These are phyloP conservation scores for Cyanidiococcus yangmingshanensis DNA, from an alignment of 23 red algal genomes.

Conservation along the genomic window DNA sequence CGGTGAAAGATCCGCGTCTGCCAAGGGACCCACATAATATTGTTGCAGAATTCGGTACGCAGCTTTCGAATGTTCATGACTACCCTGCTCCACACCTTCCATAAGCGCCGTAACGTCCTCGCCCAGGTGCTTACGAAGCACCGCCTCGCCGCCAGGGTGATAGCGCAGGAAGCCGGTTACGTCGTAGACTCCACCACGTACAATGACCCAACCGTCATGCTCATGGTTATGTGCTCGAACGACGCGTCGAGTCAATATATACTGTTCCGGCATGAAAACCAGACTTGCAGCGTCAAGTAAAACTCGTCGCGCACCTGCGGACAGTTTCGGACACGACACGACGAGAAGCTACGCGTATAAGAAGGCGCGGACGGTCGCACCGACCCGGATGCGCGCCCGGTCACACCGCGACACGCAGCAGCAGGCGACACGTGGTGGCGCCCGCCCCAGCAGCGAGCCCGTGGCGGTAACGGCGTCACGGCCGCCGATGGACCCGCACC, in stretches of 20 bases:
- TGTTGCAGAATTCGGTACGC: conserved; percentile 63
- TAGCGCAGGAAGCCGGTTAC: conserved; percentile 69
- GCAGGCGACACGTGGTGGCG: no score
- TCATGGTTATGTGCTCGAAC: conserved; percentile 49
- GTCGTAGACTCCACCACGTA: conserved; percentile 69
- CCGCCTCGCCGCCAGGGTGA: conserved; percentile 74
- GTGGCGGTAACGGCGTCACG: no score
- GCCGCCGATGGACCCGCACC: no score
- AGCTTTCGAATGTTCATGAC: conserved; percentile 48
- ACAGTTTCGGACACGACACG: no score
- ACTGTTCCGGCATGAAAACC: conserved; percentile 26
- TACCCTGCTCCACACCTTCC: conserved; percentile 33
- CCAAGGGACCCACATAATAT: conserved; percentile 59
- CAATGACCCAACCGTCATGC: conserved; percentile 78
- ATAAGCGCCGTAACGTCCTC: conserved; percentile 59
- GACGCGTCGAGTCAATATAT: conserved; percentile 51
- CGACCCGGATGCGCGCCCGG: no score
- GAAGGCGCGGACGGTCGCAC: no score
- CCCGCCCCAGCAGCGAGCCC: no score
- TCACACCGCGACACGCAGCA: not conserved
- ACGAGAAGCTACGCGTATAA: no score
- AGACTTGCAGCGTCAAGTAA: no score
- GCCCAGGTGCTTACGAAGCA: conserved; percentile 46
- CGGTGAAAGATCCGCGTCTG: not conserved
- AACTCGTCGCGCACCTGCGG: no score